A percentile compares a stretch with the other conserved stretches of the same genome.
These are phyloP conservation scores for Skeletonema marinoi DNA, from an alignment of 108 stramenopile species.

Conservation along the genomic window DNA sequence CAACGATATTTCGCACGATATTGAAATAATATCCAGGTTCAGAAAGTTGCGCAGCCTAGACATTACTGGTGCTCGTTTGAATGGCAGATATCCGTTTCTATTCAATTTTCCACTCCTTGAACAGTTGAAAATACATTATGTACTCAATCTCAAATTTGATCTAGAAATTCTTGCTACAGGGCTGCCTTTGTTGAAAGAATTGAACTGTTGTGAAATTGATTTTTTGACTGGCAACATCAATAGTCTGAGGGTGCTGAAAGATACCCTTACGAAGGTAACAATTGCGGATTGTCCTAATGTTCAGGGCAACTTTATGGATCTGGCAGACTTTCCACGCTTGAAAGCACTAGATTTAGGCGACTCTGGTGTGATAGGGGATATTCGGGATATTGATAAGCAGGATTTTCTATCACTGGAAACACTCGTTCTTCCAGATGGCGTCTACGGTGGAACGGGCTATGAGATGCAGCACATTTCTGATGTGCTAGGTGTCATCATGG, in stretches of 20 bases:
- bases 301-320: conserved; percentile 8
- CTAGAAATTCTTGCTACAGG: conserved; percentile 1
- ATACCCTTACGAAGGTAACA: not conserved
- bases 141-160: not conserved
- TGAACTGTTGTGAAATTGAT: no score
- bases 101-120: no score
- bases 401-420: not conserved
- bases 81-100: not conserved
- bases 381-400: not conserved
- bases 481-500: not conserved
- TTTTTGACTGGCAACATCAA: not conserved
- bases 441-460: not conserved
- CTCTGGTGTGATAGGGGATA: not conserved
- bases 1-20: not conserved
- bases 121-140: no score
- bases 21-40: not conserved
- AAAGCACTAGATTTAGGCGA: no score
- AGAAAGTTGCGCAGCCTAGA: not conserved
- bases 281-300: not conserved
- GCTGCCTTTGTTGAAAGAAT: not conserved
- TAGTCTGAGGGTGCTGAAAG: not conserved
- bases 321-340: conserved; percentile 11
- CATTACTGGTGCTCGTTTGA: no score
- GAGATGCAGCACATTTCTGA: not conserved
- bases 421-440: not conserved